These are phyloP conservation scores for Calocera cornea DNA, from an alignment of 768 basidiomycete genomes.

Conservation along the genomic window DNA sequence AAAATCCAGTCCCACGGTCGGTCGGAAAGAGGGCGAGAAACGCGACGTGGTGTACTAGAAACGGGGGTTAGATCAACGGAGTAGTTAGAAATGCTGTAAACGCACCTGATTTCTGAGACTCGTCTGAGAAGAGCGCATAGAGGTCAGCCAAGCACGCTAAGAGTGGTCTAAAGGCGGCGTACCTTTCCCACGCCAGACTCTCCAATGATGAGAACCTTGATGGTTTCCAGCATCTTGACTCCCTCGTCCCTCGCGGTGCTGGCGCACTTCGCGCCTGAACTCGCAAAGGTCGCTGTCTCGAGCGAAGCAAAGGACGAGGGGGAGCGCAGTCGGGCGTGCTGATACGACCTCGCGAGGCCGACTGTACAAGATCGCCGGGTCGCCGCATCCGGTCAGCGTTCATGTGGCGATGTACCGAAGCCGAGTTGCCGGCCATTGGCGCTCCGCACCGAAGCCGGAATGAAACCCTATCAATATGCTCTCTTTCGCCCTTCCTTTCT, in stretches of 20 bases:
- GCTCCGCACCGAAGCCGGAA: neutral
- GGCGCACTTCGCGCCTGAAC: neutral
- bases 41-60: slow-evolving; percentile 57
- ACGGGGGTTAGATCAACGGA: neutral
- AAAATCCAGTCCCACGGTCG: slow-evolving; percentile 85
- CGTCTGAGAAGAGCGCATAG: slow-evolving; percentile 11
- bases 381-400: neutral
- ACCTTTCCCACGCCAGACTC: slow-evolving; percentile 70
- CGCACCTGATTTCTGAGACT: slow-evolving; percentile 17
- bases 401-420: neutral
- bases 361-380: neutral
- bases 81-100: neutral
- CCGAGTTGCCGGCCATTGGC: neutral
- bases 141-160: slow-evolving; percentile 5
- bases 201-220: slow-evolving; percentile 74
- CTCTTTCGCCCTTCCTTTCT: neutral
- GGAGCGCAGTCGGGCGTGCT: neutral
- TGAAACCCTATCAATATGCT: neutral
- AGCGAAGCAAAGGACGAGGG: neutral
- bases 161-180: neutral
- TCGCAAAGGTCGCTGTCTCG: neutral
- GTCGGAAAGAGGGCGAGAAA: slow-evolving; percentile 64
- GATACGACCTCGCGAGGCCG: neutral
- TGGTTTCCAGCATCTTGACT: slow-evolving; percentile 39
- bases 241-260: neutral